Conservation (phyloP, 2,329 filamentous ascomycete genomes). For the Biscogniauxia mediterranea region DNA sequence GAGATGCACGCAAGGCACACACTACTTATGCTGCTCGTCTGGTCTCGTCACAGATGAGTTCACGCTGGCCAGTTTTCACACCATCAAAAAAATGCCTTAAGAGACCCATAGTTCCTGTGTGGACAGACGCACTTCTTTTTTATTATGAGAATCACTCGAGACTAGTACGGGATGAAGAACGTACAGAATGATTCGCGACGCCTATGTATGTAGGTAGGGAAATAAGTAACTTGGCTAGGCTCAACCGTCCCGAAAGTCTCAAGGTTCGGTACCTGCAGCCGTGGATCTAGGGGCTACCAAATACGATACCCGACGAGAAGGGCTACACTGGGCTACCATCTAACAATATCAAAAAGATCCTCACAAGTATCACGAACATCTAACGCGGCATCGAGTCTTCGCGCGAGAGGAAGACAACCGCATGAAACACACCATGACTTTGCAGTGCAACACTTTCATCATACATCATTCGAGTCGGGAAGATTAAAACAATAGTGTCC, state of each 20-base stretch:
- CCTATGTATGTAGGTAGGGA: not conserved
- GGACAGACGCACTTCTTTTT: not conserved
- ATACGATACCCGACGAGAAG: not conserved
- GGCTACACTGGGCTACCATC: not conserved
- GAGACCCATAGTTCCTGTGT: not conserved
- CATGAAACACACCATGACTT: not conserved
- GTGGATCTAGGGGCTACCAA: not conserved
- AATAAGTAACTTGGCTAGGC: not conserved
- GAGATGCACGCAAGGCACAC: not conserved
- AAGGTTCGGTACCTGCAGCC: not conserved
- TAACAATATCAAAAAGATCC: not conserved
- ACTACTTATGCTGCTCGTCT: not conserved
- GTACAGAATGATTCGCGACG: not conserved
- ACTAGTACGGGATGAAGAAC: not conserved
- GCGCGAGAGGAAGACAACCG: not conserved
- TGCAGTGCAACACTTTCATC: not conserved
- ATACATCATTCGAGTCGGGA: not conserved
- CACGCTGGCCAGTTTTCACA: not conserved
- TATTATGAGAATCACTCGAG: not conserved
- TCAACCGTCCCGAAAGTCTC: not conserved
- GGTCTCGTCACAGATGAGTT: not conserved
- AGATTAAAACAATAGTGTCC: not conserved
- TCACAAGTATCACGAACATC: not conserved
- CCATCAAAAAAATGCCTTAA: not conserved
- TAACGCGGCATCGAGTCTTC: not conserved